Evolutionary conservation across 106 monocot species (phyloP), one percentile per base, ranked within the genome.

Genomic region (Apostasia ramifera): DNA sequence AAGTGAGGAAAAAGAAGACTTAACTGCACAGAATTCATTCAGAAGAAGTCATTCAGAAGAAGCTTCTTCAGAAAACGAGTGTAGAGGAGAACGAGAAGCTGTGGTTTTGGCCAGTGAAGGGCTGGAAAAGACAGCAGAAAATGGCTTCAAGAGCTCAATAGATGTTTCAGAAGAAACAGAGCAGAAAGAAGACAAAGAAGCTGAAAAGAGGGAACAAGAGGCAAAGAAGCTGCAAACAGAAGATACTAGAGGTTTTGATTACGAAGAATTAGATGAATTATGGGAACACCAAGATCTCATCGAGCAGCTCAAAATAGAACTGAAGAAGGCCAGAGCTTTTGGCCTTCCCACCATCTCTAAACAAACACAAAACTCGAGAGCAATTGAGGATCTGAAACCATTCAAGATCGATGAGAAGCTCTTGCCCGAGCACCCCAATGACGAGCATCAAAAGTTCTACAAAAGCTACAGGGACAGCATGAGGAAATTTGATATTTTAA

Each of bases 241-340:
- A 6, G 0, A 41, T 2, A 2, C 39, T 9, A 26, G 60, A 1
- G 74, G 78, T 50, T 62, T 70, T 45, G 55, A 78, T 56, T 72
- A 67, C 0, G 86, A 92, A 72, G 95, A 89, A 43, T 53, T 91
- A 59, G 91, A 91, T 57, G 86, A 83, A 3, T 47, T 89, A 1
- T 92, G 92, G 92, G 92, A 90, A 71, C 86, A 97, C 56, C 85
- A 92, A 54, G 92, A 92, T 66, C 61, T 97, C 51, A 89, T 97
- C 37, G 84, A 92, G 56, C 86, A 89, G 59, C 81, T 92, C 56
- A 86, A 77, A 56, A 75, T 83, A 82, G 97, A 97, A 59, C 69
- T 92, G 8, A 84, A 71, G 66, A 92, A 81, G 71, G 86, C 55
- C 15, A 89, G 66, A 57, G 64, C 79, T 2, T 55, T 75, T 5